A percentile compares a stretch with the other conserved stretches of the same genome.
These are phyloP conservation scores for Microdochium trichocladiopsis DNA, from an alignment of 2,329 filamentous ascomycete species.

Conservation along the genomic window DNA sequence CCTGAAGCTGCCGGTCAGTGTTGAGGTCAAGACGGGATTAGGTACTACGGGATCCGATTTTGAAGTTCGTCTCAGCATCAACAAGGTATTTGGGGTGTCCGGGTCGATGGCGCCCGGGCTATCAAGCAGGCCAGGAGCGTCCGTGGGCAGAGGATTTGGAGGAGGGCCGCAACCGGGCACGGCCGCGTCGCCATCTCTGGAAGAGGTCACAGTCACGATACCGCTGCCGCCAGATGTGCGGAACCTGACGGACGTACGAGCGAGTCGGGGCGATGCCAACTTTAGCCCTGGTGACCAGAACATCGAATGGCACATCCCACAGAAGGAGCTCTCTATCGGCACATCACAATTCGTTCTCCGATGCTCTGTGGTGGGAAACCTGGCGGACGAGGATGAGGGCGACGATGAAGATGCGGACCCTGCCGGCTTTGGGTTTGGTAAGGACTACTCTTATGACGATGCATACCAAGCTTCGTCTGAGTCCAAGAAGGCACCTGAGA, in stretches of 20 bases:
- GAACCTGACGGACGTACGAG: conserved; percentile 75
- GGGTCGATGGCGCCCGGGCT: conserved; percentile 29
- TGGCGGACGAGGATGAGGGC: conserved; percentile 42
- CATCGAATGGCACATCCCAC: conserved; percentile 77
- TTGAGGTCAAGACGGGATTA: conserved; percentile 76
- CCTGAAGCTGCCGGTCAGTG: conserved; percentile 72
- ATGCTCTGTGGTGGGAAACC: conserved; percentile 69
- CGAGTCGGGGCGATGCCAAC: conserved; percentile 74
- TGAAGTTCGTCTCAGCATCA: conserved; percentile 71
- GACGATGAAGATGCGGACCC: conserved; percentile 37
- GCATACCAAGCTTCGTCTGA: conserved; percentile 44
- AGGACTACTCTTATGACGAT: conserved; percentile 46
- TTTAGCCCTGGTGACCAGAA: conserved; percentile 67
- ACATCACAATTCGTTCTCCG: conserved; percentile 66
- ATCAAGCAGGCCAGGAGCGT: conserved; percentile 32
- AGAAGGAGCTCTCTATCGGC: conserved; percentile 65
- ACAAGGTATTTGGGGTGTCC: conserved; percentile 50
- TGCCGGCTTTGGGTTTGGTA: conserved; percentile 43
- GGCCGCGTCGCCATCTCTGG: conserved; percentile 55
- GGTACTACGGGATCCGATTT: conserved; percentile 76
- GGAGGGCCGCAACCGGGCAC: conserved; percentile 40
- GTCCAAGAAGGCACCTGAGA: conserved; percentile 19
- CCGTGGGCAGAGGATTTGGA: conserved; percentile 32
- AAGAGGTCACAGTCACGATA: conserved; percentile 71
- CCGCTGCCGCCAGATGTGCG: conserved; percentile 74